A percentile compares a stretch with the other conserved stretches of the same genome.
Conservation (phyloP, 2,329 filamentous ascomycete species). For the Esteya vermicola region DNA sequence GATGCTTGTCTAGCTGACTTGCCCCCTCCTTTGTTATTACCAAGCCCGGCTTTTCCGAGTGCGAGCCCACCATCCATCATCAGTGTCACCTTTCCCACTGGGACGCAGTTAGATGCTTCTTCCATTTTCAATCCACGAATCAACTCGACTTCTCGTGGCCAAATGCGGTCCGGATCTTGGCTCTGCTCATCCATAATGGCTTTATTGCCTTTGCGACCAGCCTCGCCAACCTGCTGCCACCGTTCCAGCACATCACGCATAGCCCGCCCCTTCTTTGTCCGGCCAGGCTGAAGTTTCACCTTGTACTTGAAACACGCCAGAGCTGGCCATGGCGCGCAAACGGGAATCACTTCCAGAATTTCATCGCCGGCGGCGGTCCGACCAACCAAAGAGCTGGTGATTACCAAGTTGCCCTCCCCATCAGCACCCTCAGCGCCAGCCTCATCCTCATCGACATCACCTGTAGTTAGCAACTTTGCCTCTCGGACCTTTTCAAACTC, state of each 20-base stretch:
- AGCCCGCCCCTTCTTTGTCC: slow-evolving; percentile 86
- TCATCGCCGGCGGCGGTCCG: slow-evolving; percentile 71
- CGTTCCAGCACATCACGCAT: slow-evolving; percentile 76
- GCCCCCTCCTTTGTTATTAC: slow-evolving; percentile 7
- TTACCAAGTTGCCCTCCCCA: slow-evolving; percentile 29
- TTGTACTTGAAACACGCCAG: slow-evolving; percentile 74
- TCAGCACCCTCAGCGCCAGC: slow-evolving; percentile 41
- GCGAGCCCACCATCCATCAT: slow-evolving; percentile 49
- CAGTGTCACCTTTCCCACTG: slow-evolving; percentile 66
- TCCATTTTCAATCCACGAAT: slow-evolving; percentile 68
- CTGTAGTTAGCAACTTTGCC: slow-evolving; percentile 40
- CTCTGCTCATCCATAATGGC: slow-evolving; percentile 43
- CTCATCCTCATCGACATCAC: slow-evolving; percentile 43
- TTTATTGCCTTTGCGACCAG: slow-evolving; percentile 31
- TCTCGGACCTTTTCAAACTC: slow-evolving; percentile 60
- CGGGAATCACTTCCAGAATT: slow-evolving; percentile 50
- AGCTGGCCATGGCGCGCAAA: slow-evolving; percentile 52
- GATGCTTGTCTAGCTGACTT: not conserved
- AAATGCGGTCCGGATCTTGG: slow-evolving; percentile 59
- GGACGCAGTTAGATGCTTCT: slow-evolving; percentile 68
- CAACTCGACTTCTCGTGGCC: slow-evolving; percentile 75
- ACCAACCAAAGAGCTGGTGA: slow-evolving; percentile 62
- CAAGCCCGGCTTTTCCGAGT: too few relatives aligned
- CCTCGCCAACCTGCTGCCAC: slow-evolving; percentile 50
- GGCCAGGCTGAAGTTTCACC: slow-evolving; percentile 82